phyloP scores from a whole-genome alignment of 495 filamentous ascomycete species.

The Tuber aestivum region DNA sequence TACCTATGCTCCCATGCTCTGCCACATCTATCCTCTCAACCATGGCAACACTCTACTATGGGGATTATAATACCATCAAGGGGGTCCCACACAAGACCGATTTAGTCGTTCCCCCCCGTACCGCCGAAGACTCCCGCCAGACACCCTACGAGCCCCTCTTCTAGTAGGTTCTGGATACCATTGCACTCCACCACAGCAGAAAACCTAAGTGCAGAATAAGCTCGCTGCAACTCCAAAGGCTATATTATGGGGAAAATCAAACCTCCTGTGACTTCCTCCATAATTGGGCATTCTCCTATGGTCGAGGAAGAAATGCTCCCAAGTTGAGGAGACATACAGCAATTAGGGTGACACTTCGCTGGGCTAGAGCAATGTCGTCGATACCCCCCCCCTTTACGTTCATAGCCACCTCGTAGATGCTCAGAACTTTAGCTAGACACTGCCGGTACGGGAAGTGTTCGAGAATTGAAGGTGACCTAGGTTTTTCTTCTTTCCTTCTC shows the following conservation, averaged over 20 bases:
- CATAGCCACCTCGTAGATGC: constrained; percentile 7
- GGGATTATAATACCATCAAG: too few species aligned
- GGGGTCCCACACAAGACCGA: neutral
- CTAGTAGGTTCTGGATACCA: neutral
- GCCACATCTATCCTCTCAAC: too few species aligned
- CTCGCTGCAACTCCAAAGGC: neutral
- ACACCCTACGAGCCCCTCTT: neutral
- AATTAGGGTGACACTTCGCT: constrained; percentile 11
- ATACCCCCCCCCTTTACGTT: neutral
- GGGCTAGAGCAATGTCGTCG: neutral
- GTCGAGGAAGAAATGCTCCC: constrained; percentile 6
- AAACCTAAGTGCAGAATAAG: constrained; percentile 4
- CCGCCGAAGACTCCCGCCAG: neutral
- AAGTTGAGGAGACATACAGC: constrained; percentile 19
- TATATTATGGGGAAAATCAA: neutral
- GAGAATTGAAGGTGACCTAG: constrained; percentile 6
- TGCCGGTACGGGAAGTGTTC: neutral
- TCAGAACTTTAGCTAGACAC: neutral
- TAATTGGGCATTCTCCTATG: neutral
- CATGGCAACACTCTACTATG: too few species aligned
- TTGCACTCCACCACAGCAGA: neutral
- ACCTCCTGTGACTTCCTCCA: constrained; percentile 20
- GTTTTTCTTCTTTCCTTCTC: neutral
- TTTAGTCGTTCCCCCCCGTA: constrained; percentile 1
- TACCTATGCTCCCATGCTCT: too few species aligned